Evolutionary conservation across 352 stramenopile genomes (phyloP).

Genomic region (Pythium monospermum): DNA sequence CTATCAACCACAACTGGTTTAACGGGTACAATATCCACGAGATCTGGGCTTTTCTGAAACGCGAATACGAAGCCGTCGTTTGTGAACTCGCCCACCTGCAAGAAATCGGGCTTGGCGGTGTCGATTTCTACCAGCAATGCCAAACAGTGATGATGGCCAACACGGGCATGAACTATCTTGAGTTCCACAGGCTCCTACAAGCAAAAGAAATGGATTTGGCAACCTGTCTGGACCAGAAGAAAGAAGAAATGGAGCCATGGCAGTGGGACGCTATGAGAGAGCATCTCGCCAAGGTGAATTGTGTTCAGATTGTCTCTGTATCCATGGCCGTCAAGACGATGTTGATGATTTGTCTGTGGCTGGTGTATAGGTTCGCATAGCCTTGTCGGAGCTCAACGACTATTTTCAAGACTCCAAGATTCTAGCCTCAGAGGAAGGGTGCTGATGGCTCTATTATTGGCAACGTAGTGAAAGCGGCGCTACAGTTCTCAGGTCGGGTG

Average conservation of each 20-base stretch:
- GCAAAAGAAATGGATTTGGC: conserved; percentile 41
- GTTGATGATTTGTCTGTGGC: too few relatives aligned
- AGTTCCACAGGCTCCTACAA: conserved; percentile 52
- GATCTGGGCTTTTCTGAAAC: conserved; percentile 70
- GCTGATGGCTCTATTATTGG: too few relatives aligned
- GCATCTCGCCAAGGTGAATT: conserved; percentile 13
- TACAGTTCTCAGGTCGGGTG: too few relatives aligned
- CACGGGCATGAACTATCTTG: conserved; percentile 68
- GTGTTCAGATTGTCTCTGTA: too few relatives aligned
- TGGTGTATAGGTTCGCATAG: neutral
- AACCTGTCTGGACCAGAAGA: neutral
- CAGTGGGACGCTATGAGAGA: neutral
- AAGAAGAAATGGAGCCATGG: neutral
- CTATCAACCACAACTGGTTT: conserved; percentile 98
- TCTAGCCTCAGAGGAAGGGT: too few relatives aligned
- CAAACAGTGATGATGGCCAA: conserved; percentile 76
- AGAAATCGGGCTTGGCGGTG: conserved; percentile 44
- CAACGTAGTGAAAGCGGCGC: too few relatives aligned
- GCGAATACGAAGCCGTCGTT: conserved; percentile 53
- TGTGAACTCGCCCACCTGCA: conserved; percentile 59
- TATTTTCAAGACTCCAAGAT: conserved; percentile 1
- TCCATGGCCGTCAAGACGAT: too few relatives aligned
- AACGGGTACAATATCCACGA: conserved; percentile 76
- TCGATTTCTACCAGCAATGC: conserved; percentile 61
- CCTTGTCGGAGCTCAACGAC: neutral